These are phyloP conservation scores for Spizellomyces sp. DNA, from an alignment of 192 early-diverging fungal genomes.

Conservation along the genomic window DNA sequence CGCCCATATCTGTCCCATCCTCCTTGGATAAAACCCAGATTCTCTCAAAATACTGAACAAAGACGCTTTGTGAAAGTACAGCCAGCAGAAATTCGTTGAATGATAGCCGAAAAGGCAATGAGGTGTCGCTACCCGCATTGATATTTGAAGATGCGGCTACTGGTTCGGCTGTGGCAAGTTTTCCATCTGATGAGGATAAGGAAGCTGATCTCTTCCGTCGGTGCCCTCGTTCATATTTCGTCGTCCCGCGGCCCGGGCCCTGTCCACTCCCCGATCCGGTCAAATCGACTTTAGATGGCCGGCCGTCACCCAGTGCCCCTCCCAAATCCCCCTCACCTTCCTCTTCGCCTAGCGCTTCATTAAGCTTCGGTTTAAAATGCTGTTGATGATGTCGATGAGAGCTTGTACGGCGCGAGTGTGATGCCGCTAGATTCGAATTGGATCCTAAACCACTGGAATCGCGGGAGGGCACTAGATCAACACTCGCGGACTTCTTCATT, in stretches of 20 bases:
- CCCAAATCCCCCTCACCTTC: constrained; percentile 25
- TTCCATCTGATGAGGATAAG: neutral
- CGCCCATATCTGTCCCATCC: constrained; percentile 1
- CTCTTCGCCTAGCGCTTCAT: constrained; percentile 28
- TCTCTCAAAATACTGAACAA: constrained; percentile 63
- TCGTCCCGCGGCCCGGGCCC: neutral
- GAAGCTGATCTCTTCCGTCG: constrained; percentile 16
- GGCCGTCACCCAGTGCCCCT: neutral
- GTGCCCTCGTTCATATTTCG: constrained; percentile 2
- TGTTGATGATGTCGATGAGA: constrained; percentile 10
- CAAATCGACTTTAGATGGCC: neutral
- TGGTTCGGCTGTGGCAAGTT: neutral
- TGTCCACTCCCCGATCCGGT: neutral
- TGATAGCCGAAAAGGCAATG: constrained; percentile 40
- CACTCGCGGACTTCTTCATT: constrained; percentile 28
- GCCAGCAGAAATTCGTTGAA: constrained; percentile 65
- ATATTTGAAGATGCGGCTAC: neutral
- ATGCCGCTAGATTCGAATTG: neutral
- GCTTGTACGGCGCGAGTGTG: constrained; percentile 6
- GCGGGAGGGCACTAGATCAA: neutral
- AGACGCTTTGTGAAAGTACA: constrained; percentile 55
- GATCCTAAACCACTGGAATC: neutral
- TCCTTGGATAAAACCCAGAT: constrained; percentile 38
- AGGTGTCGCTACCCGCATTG: neutral
- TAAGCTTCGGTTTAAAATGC: constrained; percentile 15